Evolutionary conservation across 805 yeast genomes (phyloP).

Genomic region (Pichia cabralensis): DNA sequence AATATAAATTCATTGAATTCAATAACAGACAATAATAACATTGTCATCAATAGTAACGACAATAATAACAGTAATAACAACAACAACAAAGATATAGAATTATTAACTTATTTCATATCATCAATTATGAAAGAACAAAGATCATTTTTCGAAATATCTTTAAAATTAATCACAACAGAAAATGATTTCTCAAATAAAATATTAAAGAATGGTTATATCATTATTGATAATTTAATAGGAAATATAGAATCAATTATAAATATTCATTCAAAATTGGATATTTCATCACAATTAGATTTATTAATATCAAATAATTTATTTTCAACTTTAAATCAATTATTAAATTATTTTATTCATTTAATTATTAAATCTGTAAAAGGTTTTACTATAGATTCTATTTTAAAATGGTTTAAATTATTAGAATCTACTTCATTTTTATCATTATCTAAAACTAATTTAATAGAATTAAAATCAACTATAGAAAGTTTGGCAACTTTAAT

Average conservation of each 20-base stretch:
- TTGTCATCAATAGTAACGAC: too few relatives aligned
- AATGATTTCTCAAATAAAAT: background rate
- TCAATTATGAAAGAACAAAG: conserved; percentile 3
- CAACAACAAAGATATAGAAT: background rate
- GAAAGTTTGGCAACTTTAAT: conserved; percentile 39
- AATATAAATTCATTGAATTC: too few relatives aligned
- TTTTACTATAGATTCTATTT: conserved; percentile 24
- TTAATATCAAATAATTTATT: conserved; percentile 12
- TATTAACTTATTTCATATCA: conserved; percentile 1
- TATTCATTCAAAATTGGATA: conserved; percentile 7
- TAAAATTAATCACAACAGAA: conserved; percentile 1
- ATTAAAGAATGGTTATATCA: conserved; percentile 8
- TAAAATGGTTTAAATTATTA: conserved; percentile 50
- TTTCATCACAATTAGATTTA: conserved; percentile 8
- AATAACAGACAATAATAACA: too few relatives aligned
- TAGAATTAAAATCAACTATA: conserved; percentile 18
- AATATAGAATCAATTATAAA: conserved; percentile 8
- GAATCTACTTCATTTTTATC: conserved; percentile 19
- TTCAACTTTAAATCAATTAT: conserved; percentile 14
- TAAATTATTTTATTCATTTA: conserved; percentile 20
- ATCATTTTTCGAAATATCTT: background rate
- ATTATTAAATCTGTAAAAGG: conserved; percentile 18
- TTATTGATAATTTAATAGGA: conserved; percentile 25
- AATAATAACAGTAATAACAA: too few relatives aligned
- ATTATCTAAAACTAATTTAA: conserved; percentile 1